Base-by-base conservation (phyloP, 257 asterid species). In the Przewalskia tangutica region DNA sequence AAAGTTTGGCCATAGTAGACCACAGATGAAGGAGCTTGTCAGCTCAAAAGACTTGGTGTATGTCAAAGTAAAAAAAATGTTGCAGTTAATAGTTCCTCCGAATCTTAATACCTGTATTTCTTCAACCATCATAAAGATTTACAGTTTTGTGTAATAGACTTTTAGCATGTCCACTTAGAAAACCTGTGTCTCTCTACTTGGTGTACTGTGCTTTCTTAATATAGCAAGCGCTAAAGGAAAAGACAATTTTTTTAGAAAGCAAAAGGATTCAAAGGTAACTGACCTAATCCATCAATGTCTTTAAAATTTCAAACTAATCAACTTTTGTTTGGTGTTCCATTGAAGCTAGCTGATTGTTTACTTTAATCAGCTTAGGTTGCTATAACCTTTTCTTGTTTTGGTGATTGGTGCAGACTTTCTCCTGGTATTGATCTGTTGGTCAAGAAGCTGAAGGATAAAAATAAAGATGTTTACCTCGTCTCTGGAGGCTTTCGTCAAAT, bases 401-500 rank as follows among this genome's bases (percentile, higher is more conserved):
- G 38, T 65, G 54, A 44, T 60, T 83, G 73, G 17, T 88, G 68
- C 86, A 94, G 98, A 82, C 89, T 94, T 85, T 95, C 99, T 84
- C 97, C 97, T 27, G 97, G 97, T 63, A 92, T 95, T 82, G 97
- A 94, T 85, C 89, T 81, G 58, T 88, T 95, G 86, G 91, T 94
- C 79, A 91, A 86, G 89, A 90, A 90, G 87, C 90, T 94, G 84
- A 89, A 89, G 89, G 88, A 87, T 79, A 88, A 89, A 40, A 85
- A 84, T 81, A 91, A 70, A 73, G 86, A 79, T 62, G 97, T 95
- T 65, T 95, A 90, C 90, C 89, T 95, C 54, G 89, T 95, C 59
- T 95, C 99, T 44, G 97, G 98, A 71, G 98, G 99, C 34, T 95
- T 94, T 75, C 99, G 98, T 78, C 98, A 95, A 86, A 94, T 94